These are phyloP conservation scores for Podaxis sp. DNA, from an alignment of 768 basidiomycete genomes.

Conservation along the genomic window DNA sequence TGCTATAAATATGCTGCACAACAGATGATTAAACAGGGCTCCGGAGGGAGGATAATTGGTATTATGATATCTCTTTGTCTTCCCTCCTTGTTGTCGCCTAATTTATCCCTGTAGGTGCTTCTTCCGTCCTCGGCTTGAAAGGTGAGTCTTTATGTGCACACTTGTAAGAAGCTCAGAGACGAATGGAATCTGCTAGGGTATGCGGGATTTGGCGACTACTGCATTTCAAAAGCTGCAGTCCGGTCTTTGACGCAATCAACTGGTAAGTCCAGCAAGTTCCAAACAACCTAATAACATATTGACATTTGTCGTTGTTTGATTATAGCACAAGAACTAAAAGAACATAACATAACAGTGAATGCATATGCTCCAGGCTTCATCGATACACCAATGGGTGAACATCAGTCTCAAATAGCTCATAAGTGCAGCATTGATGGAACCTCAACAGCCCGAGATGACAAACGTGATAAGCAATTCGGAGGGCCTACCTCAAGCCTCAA, in stretches of 20 bases:
- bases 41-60: constrained; percentile 56
- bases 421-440: not conserved
- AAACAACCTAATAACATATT: not conserved
- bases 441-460: not conserved
- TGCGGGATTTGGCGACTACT: constrained; percentile 24
- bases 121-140: constrained; percentile 28
- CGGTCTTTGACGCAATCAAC: constrained; percentile 37
- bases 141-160: constrained; percentile 15
- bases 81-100: not conserved
- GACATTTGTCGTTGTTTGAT: not conserved
- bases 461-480: not conserved
- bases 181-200: not conserved
- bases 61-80: not conserved
- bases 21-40: constrained; percentile 56
- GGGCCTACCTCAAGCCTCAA: not conserved
- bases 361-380: constrained; percentile 35
- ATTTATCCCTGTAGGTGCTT: constrained; percentile 17
- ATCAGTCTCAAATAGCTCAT: not conserved
- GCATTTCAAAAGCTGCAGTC: constrained; percentile 37
- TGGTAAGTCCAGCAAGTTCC: constrained; percentile 23
- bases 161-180: not conserved
- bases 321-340: constrained; percentile 36
- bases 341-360: constrained; percentile 40
- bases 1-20: constrained; percentile 64
- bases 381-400: constrained; percentile 10